Evolutionary conservation across 2,329 filamentous ascomycete genomes (phyloP).

Genomic region (Rachicladosporium sp.): DNA sequence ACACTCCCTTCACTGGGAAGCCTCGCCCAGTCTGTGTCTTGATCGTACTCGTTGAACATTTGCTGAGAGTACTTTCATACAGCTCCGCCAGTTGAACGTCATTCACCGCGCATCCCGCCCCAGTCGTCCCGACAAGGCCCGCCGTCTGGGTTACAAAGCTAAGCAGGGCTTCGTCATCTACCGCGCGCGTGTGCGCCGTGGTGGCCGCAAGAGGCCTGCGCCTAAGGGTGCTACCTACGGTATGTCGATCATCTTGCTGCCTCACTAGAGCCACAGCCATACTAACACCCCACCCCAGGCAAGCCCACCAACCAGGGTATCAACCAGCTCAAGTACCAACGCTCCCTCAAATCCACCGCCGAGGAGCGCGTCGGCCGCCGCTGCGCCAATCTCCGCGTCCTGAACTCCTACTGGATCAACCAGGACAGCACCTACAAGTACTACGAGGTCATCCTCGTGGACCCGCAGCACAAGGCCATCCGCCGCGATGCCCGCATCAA

Average conservation of each 20-base stretch:
- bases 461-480: slow-evolving; percentile 99
- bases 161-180: slow-evolving; percentile 99
- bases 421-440: slow-evolving; percentile 99
- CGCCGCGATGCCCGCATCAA: slow-evolving; percentile 98
- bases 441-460: slow-evolving; percentile 99
- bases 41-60: slow-evolving; percentile 96
- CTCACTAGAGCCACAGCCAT: slow-evolving; percentile 1
- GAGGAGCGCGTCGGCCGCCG: slow-evolving; percentile 99
- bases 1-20: slow-evolving; percentile 3
- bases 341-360: slow-evolving; percentile 91
- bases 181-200: slow-evolving; percentile 94
- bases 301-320: slow-evolving; percentile 99
- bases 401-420: slow-evolving; percentile 99
- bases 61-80: slow-evolving; percentile 99
- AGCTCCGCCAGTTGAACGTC: slow-evolving; percentile 99
- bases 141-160: slow-evolving; percentile 99
- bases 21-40: slow-evolving; percentile 25
- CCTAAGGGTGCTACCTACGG: slow-evolving; percentile 98
- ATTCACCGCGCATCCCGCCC: slow-evolving; percentile 98
- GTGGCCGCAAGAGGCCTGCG: slow-evolving; percentile 94
- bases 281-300: slow-evolving; percentile 45
- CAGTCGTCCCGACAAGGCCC: slow-evolving; percentile 98
- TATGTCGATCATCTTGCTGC: too few species aligned
- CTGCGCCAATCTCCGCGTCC: slow-evolving; percentile 96
- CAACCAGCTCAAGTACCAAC: slow-evolving; percentile 99